Evolutionary conservation across 371 early-diverging fungal species (phyloP).

Genomic region (Mortierella sp.): DNA sequence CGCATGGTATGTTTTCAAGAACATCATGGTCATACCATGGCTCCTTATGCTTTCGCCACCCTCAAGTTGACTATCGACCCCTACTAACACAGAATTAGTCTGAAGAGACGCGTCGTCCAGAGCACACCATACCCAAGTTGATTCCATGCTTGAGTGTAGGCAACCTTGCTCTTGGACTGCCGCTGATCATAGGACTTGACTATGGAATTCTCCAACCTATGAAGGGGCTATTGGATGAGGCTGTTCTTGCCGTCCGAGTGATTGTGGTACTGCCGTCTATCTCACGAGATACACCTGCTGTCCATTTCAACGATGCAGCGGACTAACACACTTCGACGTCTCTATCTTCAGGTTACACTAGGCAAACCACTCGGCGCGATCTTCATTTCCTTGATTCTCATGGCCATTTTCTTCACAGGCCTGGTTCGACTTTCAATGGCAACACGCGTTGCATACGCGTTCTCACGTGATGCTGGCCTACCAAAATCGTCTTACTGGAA

Average conservation of each 20-base stretch:
- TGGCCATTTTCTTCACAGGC: constrained; percentile 32
- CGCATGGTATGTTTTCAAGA: constrained; percentile 21
- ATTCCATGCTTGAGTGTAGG: constrained; percentile 13
- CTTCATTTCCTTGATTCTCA: constrained; percentile 19
- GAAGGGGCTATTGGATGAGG: constrained; percentile 37
- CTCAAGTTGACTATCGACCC: too few relatives aligned
- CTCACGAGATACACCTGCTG: too few relatives aligned
- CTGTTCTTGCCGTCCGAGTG: constrained; percentile 22
- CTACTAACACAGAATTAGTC: constrained; percentile 9
- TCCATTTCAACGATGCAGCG: too few relatives aligned
- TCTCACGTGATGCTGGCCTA: constrained; percentile 42
- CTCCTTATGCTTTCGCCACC: neutral
- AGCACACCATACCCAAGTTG: constrained; percentile 18
- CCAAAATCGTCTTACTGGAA: constrained; percentile 44
- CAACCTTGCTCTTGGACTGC: constrained; percentile 21
- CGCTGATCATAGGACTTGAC: constrained; percentile 30
- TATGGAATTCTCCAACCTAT: constrained; percentile 30
- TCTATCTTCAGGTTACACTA: too few relatives aligned
- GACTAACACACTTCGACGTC: too few relatives aligned
- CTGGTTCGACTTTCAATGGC: constrained; percentile 27
- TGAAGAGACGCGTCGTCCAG: constrained; percentile 37
- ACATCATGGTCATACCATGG: too few relatives aligned
- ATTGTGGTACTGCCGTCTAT: too few relatives aligned
- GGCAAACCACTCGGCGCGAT: constrained; percentile 16
- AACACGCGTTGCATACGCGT: constrained; percentile 25